A percentile compares a stretch with the other conserved stretches of the same genome.
Conservation (phyloP, 2,329 filamentous ascomycete species). For the Lecanosticta acicola region DNA sequence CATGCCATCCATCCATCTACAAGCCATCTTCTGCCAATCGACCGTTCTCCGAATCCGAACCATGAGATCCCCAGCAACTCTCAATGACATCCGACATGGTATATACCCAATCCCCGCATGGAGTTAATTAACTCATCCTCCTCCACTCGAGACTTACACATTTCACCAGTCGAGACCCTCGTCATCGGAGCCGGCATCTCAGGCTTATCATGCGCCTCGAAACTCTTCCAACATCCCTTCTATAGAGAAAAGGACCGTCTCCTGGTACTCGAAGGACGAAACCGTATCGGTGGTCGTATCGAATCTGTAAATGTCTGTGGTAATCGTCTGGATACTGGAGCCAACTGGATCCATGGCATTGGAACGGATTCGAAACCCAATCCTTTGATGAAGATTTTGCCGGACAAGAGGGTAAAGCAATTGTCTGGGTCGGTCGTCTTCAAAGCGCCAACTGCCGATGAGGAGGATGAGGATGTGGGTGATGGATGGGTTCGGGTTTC, state of each 20-base stretch:
- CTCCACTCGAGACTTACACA: not conserved
- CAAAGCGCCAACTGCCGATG: conserved; percentile 5
- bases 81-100: too few relatives aligned
- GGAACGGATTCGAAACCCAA: conserved; percentile 21
- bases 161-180: conserved; percentile 7
- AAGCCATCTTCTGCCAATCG: too few relatives aligned
- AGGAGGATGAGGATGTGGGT: conserved; percentile 12
- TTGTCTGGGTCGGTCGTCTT: conserved; percentile 19
- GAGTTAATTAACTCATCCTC: too few relatives aligned
- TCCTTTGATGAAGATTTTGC: conserved; percentile 22
- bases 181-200: conserved; percentile 24
- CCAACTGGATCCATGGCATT: conserved; percentile 27
- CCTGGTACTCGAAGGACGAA: conserved; percentile 21
- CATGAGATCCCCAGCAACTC: too few relatives aligned
- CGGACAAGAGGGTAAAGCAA: conserved; percentile 16
- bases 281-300: conserved; percentile 25
- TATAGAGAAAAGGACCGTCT: conserved; percentile 11
- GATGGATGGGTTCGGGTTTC: too few relatives aligned
- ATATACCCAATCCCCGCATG: too few relatives aligned
- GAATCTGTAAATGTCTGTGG: conserved; percentile 20
- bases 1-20: too few relatives aligned
- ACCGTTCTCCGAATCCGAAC: too few relatives aligned
- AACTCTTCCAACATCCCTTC: conserved; percentile 13
- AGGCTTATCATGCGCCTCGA: conserved; percentile 21
- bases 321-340: conserved; percentile 21